phyloP scores from a whole-genome alignment of 2,329 filamentous ascomycete species.

The Aspergillus sp. region DNA sequence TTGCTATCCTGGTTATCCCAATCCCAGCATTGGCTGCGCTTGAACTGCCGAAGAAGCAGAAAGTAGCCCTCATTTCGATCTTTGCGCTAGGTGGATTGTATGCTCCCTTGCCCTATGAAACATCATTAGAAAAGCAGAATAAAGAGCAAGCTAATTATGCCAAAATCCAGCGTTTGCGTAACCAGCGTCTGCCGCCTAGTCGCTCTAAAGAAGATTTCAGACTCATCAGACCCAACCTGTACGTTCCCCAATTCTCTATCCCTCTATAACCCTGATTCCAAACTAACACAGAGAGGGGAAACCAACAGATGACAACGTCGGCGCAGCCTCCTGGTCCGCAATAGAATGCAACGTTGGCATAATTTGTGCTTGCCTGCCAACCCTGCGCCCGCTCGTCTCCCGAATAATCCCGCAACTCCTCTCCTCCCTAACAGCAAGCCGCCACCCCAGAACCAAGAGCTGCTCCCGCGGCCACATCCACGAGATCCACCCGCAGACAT shows the following conservation, averaged over 20 bases:
- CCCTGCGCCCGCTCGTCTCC: conserved; percentile 36
- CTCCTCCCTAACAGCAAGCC: conserved; percentile 24
- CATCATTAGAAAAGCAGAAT: neutral
- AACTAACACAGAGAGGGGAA: conserved; percentile 7
- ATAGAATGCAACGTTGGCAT: conserved; percentile 43
- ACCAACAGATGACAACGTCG: conserved; percentile 33
- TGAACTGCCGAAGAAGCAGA: conserved; percentile 44
- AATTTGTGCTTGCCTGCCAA: conserved; percentile 44
- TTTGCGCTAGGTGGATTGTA: conserved; percentile 44
- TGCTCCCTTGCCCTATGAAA: neutral
- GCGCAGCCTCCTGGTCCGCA: conserved; percentile 38
- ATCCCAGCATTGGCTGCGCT: conserved; percentile 44
- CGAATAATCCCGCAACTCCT: conserved; percentile 31
- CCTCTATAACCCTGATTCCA: neutral
- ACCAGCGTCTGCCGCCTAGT: conserved; percentile 36
- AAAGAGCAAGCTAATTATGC: neutral
- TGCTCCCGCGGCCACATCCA: conserved; percentile 11
- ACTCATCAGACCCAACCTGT: conserved; percentile 37
- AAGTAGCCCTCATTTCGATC: conserved; percentile 40
- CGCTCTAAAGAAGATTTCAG: conserved; percentile 31
- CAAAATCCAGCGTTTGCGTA: conserved; percentile 29
- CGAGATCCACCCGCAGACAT: conserved; percentile 18
- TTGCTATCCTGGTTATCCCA: conserved; percentile 46
- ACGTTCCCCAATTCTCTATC: conserved; percentile 8
- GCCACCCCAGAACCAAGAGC: conserved; percentile 14